These are phyloP conservation scores for Musa beccarii DNA, from an alignment of 176 grass and related monocot genomes.

Conservation along the genomic window DNA sequence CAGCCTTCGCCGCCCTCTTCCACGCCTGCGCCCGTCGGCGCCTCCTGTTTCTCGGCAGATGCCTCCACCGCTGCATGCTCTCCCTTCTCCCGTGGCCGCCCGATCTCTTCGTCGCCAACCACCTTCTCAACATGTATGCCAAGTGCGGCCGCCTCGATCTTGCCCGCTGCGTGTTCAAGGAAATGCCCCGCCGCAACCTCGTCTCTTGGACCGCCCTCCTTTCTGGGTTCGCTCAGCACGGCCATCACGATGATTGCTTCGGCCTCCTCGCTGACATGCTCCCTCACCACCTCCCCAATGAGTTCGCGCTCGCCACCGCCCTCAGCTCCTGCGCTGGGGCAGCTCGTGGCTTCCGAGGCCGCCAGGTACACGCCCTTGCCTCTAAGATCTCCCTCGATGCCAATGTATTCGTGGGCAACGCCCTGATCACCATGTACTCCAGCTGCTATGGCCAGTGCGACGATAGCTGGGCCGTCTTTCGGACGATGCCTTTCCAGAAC, in stretches of 20 bases:
- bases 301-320: constrained; percentile 13
- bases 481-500: constrained; percentile 4
- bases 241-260: constrained; percentile 7
- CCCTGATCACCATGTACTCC: constrained; percentile 16
- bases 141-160: constrained; percentile 15
- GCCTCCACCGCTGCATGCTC: constrained; percentile 13
- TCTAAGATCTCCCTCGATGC: constrained; percentile 10
- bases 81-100: background rate
- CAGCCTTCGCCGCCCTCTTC: constrained; percentile 1
- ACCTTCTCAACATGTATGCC: constrained; percentile 21
- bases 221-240: background rate
- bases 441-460: constrained; percentile 4
- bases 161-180: background rate
- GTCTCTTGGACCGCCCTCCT: constrained; percentile 18
- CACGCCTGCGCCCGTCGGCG: constrained; percentile 10
- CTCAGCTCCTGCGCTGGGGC: constrained; percentile 4
- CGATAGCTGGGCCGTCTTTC: background rate
- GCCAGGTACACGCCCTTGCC: constrained; percentile 16
- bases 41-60: constrained; percentile 6
- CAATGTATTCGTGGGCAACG: constrained; percentile 16
- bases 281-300: constrained; percentile 6
- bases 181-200: constrained; percentile 13
- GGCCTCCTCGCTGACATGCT: constrained; percentile 10
- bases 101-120: constrained; percentile 13
- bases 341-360: background rate